A percentile compares a stretch with the other conserved stretches of the same genome.
Evolutionary conservation across 2,329 filamentous ascomycete genomes (phyloP).

Genomic region (Epichloe bromicola): DNA sequence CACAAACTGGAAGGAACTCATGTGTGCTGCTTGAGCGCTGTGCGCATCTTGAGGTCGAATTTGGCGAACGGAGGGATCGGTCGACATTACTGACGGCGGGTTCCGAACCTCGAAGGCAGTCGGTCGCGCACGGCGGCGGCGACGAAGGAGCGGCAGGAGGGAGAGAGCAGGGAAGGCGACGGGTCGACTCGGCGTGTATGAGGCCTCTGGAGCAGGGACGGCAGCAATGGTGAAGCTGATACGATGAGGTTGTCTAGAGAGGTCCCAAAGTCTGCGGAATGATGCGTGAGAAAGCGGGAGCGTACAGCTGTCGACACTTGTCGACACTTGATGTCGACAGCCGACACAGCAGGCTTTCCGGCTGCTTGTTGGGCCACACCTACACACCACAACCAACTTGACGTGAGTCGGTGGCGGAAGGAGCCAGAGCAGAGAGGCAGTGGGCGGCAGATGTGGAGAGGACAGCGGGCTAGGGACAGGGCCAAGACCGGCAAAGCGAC

Average conservation of each 20-base stretch:
- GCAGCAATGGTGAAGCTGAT: slow-evolving; percentile 1
- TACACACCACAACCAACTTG: not conserved
- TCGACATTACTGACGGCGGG: slow-evolving; percentile 37
- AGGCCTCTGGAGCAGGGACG: not conserved
- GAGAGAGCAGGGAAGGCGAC: not conserved
- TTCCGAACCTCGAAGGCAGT: not conserved
- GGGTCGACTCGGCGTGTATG: not conserved
- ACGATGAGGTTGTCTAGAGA: not conserved
- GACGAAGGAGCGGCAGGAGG: not conserved
- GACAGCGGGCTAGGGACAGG: not conserved
- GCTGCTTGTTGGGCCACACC: not conserved
- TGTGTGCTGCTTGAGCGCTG: slow-evolving; percentile 32
- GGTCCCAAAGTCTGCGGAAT: not conserved
- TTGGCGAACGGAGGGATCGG: slow-evolving; percentile 45
- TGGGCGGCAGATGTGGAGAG: not conserved
- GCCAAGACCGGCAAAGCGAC: not conserved
- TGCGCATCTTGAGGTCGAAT: slow-evolving; percentile 47
- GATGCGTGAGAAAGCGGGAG: not conserved
- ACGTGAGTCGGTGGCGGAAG: not conserved
- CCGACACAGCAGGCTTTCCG: slow-evolving; percentile 5
- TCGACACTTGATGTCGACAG: too few relatives aligned
- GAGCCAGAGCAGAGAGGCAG: not conserved
- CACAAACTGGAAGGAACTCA: slow-evolving; percentile 67
- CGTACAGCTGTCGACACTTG: slow-evolving; percentile 14
- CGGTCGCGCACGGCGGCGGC: not conserved